Evolutionary conservation across 495 filamentous ascomycete species (phyloP), one percentile per base, ranked within the genome.

Genomic region (Penicillium parvum): DNA sequence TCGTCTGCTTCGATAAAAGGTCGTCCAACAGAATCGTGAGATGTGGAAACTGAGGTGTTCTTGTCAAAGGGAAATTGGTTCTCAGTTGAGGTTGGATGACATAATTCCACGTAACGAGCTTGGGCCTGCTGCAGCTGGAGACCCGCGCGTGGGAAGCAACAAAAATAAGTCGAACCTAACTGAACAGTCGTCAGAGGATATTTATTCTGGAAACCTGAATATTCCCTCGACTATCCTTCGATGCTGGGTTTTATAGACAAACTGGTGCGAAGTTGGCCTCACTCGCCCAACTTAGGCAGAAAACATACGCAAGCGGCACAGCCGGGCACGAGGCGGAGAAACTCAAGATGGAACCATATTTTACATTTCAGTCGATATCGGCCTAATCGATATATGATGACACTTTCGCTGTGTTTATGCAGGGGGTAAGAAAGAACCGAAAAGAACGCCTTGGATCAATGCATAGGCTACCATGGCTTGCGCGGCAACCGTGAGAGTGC

Each of bases 401-500:
- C 9, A 15, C 28, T 30, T 34, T 30, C 7, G 27, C 18, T 14
- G 19, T 37, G 2, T 43, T 55, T 52, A 88, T 27, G 91, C 91
- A n/a, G 91, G 91, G 10, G 91, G 91, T 25, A 97, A 76, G 57
- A 97, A 97, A n/a, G 81, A 85, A n/a, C 87, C 79, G 70, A 86
- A 96, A 30, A 97, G 68, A 32, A 75, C 84, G 5, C 75, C 86
- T 55, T 97, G 91, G 28, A 96, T 74, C 27, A 85, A 50, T 3
- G 78, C 87, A 66, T 97, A 96, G 55, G 85, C 72, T 21, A 90
- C 70, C 79, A 92, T 88, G 52, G 76, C 84, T 47, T 72, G 74
- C 17, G 84, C 71, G 21, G 74, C 56, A 28, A 65, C 37, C 51
- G 47, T n/a, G 12, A 61, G 52, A 5, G 37, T 27, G 4, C 46